Conservation (phyloP, 176 grass and related monocot species). For the Aegilops sharonensis region DNA sequence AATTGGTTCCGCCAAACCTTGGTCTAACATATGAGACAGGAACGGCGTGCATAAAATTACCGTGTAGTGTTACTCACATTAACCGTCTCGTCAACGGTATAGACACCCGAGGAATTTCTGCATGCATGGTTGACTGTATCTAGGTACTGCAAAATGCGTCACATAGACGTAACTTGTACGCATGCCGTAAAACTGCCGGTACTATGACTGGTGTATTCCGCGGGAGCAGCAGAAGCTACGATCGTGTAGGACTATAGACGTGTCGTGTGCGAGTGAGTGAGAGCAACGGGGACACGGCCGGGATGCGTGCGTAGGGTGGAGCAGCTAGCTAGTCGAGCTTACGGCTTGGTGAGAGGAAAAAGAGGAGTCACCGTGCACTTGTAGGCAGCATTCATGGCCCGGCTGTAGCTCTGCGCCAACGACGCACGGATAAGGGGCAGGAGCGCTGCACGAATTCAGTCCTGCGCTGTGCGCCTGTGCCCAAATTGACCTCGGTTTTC, state of each 20-base stretch:
- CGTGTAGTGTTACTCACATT: background rate
- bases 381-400: constrained; percentile 20
- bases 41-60: constrained; percentile 22
- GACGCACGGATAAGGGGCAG: constrained; percentile 22
- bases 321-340: background rate
- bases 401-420: background rate
- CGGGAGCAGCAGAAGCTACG: background rate
- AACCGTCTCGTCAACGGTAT: background rate
- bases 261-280: background rate
- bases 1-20: background rate
- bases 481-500: constrained; percentile 33
- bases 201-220: background rate
- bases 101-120: background rate
- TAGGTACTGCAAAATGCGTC: background rate
- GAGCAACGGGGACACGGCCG: background rate
- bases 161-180: constrained; percentile 17
- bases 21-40: background rate
- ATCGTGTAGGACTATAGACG: background rate
- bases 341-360: constrained; percentile 18
- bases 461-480: constrained; percentile 9
- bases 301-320: background rate
- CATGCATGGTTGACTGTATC: background rate
- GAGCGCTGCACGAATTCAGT: constrained; percentile 27
- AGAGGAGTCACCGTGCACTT: constrained; percentile 20
- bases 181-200: background rate